A percentile compares a stretch with the other conserved stretches of the same genome.
These are phyloP conservation scores for Histomonas meleagridis DNA, from an alignment of 208 protist genomes.

Conservation along the genomic window DNA sequence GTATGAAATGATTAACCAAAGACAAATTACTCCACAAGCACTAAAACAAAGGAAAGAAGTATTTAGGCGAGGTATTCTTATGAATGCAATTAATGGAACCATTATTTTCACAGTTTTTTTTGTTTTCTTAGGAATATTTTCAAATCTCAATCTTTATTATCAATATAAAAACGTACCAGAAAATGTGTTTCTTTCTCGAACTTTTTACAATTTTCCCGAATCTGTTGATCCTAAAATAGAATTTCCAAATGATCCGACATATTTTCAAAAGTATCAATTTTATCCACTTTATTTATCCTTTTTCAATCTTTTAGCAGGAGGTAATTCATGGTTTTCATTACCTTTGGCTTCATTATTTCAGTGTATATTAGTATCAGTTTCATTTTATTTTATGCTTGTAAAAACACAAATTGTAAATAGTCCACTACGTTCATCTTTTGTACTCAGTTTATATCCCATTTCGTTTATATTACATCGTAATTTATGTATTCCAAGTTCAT, in stretches of 20 bases:
- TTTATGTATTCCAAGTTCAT: background rate
- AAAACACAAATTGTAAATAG: background rate
- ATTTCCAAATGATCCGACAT: background rate
- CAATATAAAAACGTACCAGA: background rate
- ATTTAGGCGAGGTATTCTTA: no score
- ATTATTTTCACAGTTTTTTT: background rate
- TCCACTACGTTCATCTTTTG: background rate
- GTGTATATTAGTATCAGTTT: background rate
- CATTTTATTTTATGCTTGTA: background rate
- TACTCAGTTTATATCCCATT: background rate
- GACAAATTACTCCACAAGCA: no score
- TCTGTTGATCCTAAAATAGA: background rate
- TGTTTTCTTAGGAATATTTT: background rate
- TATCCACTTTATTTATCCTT: background rate
- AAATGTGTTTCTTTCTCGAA: background rate
- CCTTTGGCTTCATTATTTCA: background rate
- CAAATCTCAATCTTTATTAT: background rate
- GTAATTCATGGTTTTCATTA: background rate
- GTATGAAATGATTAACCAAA: no score
- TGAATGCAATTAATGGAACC: background rate
- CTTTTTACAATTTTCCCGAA: background rate
- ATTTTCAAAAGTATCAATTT: background rate
- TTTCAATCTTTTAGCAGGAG: background rate
- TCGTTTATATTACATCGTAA: background rate
- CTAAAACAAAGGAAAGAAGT: no score